phyloP scores from a whole-genome alignment of 805 yeast genomes.

The Lipomyces mesembrius region DNA sequence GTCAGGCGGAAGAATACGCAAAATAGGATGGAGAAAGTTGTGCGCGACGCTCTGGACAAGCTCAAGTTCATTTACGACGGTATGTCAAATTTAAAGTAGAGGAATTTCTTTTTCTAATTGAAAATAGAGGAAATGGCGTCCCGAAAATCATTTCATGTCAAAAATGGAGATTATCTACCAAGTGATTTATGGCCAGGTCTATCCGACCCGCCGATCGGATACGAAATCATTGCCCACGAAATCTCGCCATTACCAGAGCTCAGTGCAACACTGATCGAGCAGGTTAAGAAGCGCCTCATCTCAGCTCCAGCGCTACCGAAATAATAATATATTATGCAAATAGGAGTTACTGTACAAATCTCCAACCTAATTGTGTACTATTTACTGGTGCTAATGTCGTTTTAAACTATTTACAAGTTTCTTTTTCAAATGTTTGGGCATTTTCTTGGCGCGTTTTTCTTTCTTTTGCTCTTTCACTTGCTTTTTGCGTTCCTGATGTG shows the following conservation, averaged over 20 bases:
- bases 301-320: conserved; percentile 4
- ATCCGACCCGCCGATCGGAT: conserved; percentile 45
- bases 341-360: not conserved
- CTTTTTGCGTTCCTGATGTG: conserved; percentile 57
- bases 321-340: not conserved
- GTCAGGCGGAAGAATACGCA: conserved; percentile 55
- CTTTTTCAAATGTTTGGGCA: conserved; percentile 83
- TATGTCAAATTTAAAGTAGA: not conserved
- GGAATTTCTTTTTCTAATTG: not conserved
- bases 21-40: conserved; percentile 48
- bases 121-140: conserved; percentile 49
- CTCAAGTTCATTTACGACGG: conserved; percentile 49
- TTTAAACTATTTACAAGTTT: conserved; percentile 64
- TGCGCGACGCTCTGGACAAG: conserved; percentile 51
- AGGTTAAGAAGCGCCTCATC: conserved; percentile 28
- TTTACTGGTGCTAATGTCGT: conserved; percentile 13
- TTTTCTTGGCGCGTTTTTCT: conserved; percentile 78
- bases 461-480: conserved; percentile 75
- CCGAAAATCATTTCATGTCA: conserved; percentile 52
- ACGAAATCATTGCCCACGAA: conserved; percentile 38
- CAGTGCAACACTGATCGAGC: conserved; percentile 17
- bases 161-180: conserved; percentile 63
- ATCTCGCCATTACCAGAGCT: conserved; percentile 35
- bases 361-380: not conserved
- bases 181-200: conserved; percentile 56